phyloP scores from a whole-genome alignment of 2,329 filamentous ascomycete species.

The Karstenula rhodostoma region DNA sequence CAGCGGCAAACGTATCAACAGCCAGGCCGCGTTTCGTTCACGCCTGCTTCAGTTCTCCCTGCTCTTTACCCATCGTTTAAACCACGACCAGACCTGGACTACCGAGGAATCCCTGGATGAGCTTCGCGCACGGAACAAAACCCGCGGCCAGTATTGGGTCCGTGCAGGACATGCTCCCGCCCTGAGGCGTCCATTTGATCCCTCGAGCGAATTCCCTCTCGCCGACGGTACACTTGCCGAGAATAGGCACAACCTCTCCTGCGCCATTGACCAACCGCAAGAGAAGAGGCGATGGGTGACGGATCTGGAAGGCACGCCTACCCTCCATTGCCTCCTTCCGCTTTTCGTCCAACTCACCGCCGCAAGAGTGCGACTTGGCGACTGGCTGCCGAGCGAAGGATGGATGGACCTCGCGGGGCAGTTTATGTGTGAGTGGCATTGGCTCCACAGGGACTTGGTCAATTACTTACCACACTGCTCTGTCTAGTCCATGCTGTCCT shows the following conservation, averaged over 20 bases:
- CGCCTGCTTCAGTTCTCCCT: conserved; percentile 58
- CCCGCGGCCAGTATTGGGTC: conserved; percentile 40
- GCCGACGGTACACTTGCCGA: conserved; percentile 36
- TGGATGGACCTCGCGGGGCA: conserved; percentile 58
- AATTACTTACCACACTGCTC: not conserved
- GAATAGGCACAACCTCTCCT: conserved; percentile 37
- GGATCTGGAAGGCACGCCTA: conserved; percentile 49
- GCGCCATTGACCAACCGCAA: conserved; percentile 34
- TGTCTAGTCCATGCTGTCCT: conserved; percentile 54
- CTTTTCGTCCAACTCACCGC: conserved; percentile 62
- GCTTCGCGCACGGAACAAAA: conserved; percentile 48
- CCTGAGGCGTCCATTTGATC: conserved; percentile 34
- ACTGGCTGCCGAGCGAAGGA: conserved; percentile 45
- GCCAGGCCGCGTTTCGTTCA: conserved; percentile 57
- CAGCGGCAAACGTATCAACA: conserved; percentile 43
- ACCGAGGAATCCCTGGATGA: conserved; percentile 43
- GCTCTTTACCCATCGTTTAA: conserved; percentile 54
- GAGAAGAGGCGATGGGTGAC: conserved; percentile 36
- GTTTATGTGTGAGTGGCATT: conserved; percentile 49
- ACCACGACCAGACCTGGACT: conserved; percentile 49
- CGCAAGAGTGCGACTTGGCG: conserved; percentile 41
- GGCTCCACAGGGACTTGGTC: not conserved
- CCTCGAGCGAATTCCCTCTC: conserved; percentile 37
- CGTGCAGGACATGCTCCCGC: conserved; percentile 32
- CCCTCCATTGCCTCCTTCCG: conserved; percentile 54